These are phyloP conservation scores for Ophiocordyceps polyrhachis-furcata DNA, from an alignment of 2,329 filamentous ascomycete genomes.

Conservation along the genomic window DNA sequence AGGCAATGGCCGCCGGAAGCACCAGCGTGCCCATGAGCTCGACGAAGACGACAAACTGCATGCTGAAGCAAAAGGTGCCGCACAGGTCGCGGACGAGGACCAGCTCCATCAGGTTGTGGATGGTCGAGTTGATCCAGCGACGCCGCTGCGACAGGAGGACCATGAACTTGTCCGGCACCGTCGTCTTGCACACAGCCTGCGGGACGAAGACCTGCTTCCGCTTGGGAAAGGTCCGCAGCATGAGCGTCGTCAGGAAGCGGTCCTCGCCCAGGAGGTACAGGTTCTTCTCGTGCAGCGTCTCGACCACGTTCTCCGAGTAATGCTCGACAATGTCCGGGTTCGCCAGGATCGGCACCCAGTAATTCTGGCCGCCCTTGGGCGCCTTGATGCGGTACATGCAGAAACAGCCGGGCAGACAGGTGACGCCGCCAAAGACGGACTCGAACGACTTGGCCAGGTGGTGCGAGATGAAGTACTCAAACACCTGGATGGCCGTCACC, in stretches of 20 bases:
- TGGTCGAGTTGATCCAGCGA: constrained; percentile 98
- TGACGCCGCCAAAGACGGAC: constrained; percentile 96
- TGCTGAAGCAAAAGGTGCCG: constrained; percentile 98
- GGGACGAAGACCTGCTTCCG: constrained; percentile 97
- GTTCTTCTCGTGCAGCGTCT: constrained; percentile 97
- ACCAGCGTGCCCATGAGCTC: constrained; percentile 90
- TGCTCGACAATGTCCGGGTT: constrained; percentile 98
- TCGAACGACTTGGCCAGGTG: constrained; percentile 95
- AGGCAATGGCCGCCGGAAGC: constrained; percentile 85
- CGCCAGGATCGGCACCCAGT: constrained; percentile 96
- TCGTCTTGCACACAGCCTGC: constrained; percentile 97
- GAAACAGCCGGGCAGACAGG: constrained; percentile 95
- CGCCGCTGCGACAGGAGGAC: constrained; percentile 87
- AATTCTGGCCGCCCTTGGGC: constrained; percentile 94
- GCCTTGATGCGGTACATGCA: constrained; percentile 99
- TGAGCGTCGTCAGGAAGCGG: constrained; percentile 87
- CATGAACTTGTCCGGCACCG: constrained; percentile 80
- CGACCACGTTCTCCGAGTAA: constrained; percentile 97
- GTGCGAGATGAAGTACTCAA: constrained; percentile 98
- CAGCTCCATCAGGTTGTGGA: constrained; percentile 97
- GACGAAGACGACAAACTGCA: constrained; percentile 97
- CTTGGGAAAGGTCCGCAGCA: constrained; percentile 98
- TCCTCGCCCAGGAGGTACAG: constrained; percentile 80
- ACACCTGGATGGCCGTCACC: constrained; percentile 97
- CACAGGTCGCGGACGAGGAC: constrained; percentile 90